phyloP scores from a whole-genome alignment of 208 protist species.

The Leishmania gerbilli region DNA sequence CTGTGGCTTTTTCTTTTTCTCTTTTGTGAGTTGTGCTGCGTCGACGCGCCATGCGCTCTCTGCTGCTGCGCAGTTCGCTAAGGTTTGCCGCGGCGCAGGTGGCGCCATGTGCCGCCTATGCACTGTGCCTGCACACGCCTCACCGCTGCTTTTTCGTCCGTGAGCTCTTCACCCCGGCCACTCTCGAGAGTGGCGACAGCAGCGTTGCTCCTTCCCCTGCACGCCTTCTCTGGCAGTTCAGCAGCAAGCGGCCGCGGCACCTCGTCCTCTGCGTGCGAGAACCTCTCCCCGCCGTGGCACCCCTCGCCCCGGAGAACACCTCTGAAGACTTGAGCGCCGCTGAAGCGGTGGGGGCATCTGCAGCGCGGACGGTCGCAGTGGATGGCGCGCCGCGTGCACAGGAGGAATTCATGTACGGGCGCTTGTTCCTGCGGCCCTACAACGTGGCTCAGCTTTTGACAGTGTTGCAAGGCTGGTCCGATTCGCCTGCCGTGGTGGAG shows the following conservation, averaged over 20 bases:
- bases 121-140: conserved; percentile 7
- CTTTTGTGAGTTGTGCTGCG: neutral
- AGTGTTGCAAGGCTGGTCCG: conserved; percentile 68
- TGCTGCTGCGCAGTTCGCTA: neutral
- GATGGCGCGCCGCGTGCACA: conserved; percentile 4
- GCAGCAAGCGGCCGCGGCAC: conserved; percentile 53
- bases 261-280: conserved; percentile 59
- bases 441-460: conserved; percentile 85
- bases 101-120: neutral
- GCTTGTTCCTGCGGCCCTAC: conserved; percentile 83
- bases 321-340: conserved; percentile 14
- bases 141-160: conserved; percentile 49
- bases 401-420: conserved; percentile 72
- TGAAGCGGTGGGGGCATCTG: neutral
- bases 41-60: neutral
- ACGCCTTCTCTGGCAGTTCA: conserved; percentile 63
- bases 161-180: conserved; percentile 59
- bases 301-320: conserved; percentile 2
- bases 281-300: neutral
- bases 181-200: conserved; percentile 32
- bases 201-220: conserved; percentile 44
- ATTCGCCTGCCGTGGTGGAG: conserved; percentile 32
- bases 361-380: neutral
- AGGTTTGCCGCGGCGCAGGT: neutral
- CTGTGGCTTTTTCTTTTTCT: neutral